Evolutionary conservation across 169 alveolate genomes (phyloP).

Genomic region (Pseudocohnilembus persalinus): DNA sequence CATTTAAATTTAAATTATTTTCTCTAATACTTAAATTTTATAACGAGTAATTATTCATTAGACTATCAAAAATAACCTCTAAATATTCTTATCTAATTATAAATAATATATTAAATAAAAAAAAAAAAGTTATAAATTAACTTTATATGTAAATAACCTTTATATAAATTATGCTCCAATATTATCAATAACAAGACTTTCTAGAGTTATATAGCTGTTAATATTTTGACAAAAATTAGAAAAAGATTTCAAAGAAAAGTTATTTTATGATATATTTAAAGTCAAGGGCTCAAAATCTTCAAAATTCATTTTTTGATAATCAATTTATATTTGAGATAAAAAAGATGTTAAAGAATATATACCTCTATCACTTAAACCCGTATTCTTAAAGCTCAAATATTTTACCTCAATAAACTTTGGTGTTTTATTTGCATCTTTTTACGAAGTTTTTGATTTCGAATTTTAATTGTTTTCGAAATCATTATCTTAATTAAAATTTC

Average conservation of each 20-base stretch:
- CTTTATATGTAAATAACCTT: no score
- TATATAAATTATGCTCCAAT: background rate
- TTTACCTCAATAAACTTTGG: background rate
- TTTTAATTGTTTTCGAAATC: no score
- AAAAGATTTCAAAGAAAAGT: background rate
- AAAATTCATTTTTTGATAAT: no score
- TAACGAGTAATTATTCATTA: background rate
- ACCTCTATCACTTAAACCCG: background rate
- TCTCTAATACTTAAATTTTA: background rate
- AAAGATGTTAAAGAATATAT: no score
- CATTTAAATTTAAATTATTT: background rate
- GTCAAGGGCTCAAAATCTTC: background rate
- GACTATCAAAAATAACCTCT: background rate
- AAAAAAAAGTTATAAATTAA: background rate
- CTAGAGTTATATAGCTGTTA: background rate
- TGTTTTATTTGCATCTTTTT: background rate
- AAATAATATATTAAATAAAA: no score
- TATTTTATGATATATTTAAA: background rate
- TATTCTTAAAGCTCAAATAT: background rate
- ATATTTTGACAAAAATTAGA: background rate
- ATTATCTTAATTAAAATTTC: no score
- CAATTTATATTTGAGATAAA: background rate
- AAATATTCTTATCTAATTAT: background rate
- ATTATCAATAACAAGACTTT: background rate
- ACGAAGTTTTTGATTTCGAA: background rate